phyloP scores from a whole-genome alignment of 2,329 filamentous ascomycete genomes.

The Plectosphaerella sp. region DNA sequence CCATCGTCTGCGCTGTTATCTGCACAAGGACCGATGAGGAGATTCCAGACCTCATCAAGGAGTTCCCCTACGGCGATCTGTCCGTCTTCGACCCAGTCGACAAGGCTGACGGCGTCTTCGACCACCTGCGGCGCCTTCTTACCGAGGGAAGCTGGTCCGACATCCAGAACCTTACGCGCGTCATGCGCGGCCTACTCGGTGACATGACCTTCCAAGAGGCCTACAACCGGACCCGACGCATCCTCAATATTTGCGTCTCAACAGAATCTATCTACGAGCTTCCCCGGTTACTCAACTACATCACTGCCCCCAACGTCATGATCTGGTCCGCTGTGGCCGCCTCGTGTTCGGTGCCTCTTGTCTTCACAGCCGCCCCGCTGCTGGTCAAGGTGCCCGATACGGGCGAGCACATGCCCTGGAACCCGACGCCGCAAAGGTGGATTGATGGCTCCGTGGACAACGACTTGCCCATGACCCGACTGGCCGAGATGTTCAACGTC shows the following conservation, averaged over 20 bases:
- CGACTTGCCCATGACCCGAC: constrained; percentile 82
- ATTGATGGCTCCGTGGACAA: constrained; percentile 96
- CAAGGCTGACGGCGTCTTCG: constrained; percentile 56
- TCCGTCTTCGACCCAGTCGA: constrained; percentile 69
- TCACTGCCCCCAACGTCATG: constrained; percentile 89
- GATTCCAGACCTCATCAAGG: constrained; percentile 62
- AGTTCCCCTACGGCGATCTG: constrained; percentile 76
- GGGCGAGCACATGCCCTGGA: constrained; percentile 75
- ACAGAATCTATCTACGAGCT: constrained; percentile 83
- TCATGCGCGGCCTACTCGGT: constrained; percentile 77
- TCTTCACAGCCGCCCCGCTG: constrained; percentile 76
- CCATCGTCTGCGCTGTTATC: constrained; percentile 77
- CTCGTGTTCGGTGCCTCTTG: constrained; percentile 84
- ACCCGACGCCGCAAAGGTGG: constrained; percentile 77
- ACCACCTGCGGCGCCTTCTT: constrained; percentile 67
- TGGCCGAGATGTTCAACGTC: constrained; percentile 95
- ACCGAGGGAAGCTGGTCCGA: constrained; percentile 85
- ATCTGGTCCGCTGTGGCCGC: constrained; percentile 97
- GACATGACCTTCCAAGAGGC: constrained; percentile 94
- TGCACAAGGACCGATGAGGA: constrained; percentile 76
- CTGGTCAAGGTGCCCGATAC: constrained; percentile 83
- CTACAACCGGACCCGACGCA: constrained; percentile 87
- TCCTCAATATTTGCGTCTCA: constrained; percentile 92
- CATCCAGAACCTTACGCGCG: constrained; percentile 72
- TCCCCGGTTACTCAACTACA: constrained; percentile 82